Percentiles rank a stretch among this genome's conserved stretches.
Evolutionary conservation across 2,329 filamentous ascomycete species (phyloP).

Genomic region (Alternaria hordeiaustralica): DNA sequence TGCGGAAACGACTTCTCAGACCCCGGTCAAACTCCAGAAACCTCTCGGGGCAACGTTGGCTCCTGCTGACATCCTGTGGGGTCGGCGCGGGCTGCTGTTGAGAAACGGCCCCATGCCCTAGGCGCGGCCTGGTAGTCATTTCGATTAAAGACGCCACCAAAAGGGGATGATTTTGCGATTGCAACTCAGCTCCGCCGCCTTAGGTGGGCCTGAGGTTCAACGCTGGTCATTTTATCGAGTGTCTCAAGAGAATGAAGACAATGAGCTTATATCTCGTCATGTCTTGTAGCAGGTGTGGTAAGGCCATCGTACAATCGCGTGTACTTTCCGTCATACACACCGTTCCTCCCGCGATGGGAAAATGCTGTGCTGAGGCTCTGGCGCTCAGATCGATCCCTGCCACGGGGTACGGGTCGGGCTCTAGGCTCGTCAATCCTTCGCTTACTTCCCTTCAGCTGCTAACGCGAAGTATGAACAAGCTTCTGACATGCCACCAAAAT

Average conservation of each 20-base stretch:
- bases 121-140: conserved; percentile 4
- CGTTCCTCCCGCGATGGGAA: neutral
- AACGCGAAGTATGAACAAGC: conserved; percentile 21
- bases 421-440: conserved; percentile 19
- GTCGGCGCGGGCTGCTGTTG: neutral
- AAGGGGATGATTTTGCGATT: neutral
- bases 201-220: neutral
- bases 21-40: neutral
- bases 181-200: neutral
- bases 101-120: conserved; percentile 10
- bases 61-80: conserved; percentile 6
- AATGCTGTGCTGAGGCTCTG: conserved; percentile 17
- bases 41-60: conserved; percentile 3
- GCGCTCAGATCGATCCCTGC: conserved; percentile 17
- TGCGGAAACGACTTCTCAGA: neutral
- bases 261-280: neutral
- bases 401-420: conserved; percentile 6
- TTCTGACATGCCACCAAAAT: conserved; percentile 25
- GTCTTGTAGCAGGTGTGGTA: neutral
- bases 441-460: conserved; percentile 20
- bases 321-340: neutral
- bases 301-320: neutral
- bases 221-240: neutral
- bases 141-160: conserved; percentile 14
- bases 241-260: neutral